These are phyloP conservation scores for Gossypium davidsonii DNA, from an alignment of 441 rosid genomes.

Conservation along the genomic window DNA sequence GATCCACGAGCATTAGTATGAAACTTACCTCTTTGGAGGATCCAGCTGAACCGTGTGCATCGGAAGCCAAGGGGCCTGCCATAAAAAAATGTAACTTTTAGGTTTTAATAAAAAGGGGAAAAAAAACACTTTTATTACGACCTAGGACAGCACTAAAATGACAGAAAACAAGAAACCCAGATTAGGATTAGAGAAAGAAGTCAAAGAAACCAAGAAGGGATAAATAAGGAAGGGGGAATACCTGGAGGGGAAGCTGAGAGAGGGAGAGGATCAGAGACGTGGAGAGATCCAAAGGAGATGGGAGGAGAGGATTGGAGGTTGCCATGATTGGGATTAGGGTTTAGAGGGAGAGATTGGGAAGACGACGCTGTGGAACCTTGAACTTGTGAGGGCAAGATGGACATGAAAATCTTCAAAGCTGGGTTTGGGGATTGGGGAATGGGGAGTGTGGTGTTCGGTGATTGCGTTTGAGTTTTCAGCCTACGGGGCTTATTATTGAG, in stretches of 20 bases:
- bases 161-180: neutral
- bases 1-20: neutral
- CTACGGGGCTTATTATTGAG: neutral
- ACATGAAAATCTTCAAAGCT: conserved; percentile 64
- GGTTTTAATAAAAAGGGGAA: neutral
- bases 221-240: neutral
- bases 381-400: conserved; percentile 80
- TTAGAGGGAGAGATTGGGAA: conserved; percentile 31
- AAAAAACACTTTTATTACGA: neutral
- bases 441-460: neutral
- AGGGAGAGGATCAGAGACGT: conserved; percentile 24
- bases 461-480: neutral
- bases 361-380: conserved; percentile 57
- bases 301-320: conserved; percentile 29
- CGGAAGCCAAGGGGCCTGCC: conserved; percentile 48
- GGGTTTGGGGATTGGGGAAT: neutral
- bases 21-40: conserved; percentile 63
- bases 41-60: conserved; percentile 44
- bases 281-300: conserved; percentile 32
- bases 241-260: conserved; percentile 28
- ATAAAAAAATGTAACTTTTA: neutral
- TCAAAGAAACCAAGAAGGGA: neutral
- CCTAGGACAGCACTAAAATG: neutral
- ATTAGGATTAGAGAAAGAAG: neutral
- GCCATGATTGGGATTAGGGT: conserved; percentile 71